Percentiles rank a stretch among this genome's conserved stretches.
These are phyloP conservation scores for Colletotrichum limetticola DNA, from an alignment of 2,329 filamentous ascomycete species.

Conservation along the genomic window DNA sequence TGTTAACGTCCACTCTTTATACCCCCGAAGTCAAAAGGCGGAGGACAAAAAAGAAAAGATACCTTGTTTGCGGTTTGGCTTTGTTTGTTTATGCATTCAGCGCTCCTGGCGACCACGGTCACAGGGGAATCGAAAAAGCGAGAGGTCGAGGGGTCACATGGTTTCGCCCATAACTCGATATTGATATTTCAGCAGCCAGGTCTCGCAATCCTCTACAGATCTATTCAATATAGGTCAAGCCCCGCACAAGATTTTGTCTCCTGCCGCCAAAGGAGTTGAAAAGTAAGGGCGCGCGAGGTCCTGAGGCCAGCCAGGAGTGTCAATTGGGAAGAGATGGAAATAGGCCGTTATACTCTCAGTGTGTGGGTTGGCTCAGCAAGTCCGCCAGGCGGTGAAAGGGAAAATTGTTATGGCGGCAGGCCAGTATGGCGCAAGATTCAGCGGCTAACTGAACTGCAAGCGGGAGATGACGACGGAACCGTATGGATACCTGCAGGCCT, in stretches of 20 bases:
- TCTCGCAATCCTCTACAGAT: not conserved
- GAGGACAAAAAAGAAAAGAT: slow-evolving; percentile 37
- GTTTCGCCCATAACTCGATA: slow-evolving; percentile 10
- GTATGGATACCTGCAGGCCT: slow-evolving; percentile 12
- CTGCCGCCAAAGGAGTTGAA: not conserved
- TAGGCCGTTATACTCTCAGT: slow-evolving; percentile 20
- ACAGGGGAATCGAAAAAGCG: slow-evolving; percentile 26
- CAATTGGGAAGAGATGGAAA: not conserved
- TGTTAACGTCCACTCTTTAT: slow-evolving; percentile 38
- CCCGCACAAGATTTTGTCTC: not conserved
- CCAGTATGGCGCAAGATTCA: slow-evolving; percentile 18
- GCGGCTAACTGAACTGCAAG: slow-evolving; percentile 21
- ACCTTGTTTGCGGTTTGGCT: slow-evolving; percentile 32
- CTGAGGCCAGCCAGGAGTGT: not conserved
- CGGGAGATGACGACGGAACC: slow-evolving; percentile 15
- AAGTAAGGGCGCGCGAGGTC: not conserved
- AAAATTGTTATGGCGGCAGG: slow-evolving; percentile 26
- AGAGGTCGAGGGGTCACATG: slow-evolving; percentile 11
- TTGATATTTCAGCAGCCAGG: slow-evolving; percentile 4
- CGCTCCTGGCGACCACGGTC: slow-evolving; percentile 15
- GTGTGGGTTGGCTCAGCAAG: slow-evolving; percentile 9
- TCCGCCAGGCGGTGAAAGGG: slow-evolving; percentile 15
- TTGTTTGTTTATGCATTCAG: slow-evolving; percentile 20
- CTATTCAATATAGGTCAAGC: not conserved
- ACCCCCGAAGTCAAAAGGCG: slow-evolving; percentile 35